phyloP scores from a whole-genome alignment of 768 basidiomycete species.

The Mycena chlorophos region DNA sequence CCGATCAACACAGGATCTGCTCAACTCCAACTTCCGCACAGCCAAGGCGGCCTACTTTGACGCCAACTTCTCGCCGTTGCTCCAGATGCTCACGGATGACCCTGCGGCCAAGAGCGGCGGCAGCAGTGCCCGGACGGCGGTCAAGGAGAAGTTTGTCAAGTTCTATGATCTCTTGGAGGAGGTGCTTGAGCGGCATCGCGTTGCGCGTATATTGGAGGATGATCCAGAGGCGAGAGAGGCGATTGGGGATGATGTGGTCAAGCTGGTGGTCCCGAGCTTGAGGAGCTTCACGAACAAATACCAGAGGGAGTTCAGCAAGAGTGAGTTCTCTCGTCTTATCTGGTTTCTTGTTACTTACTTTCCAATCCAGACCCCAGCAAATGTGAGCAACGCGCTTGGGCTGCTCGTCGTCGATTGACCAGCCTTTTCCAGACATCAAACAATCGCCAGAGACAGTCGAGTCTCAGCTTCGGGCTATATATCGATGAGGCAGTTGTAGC shows the following conservation, averaged over 20 bases:
- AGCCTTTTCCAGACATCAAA: slow-evolving; percentile 64
- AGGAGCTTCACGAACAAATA: slow-evolving; percentile 75
- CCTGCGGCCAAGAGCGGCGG: slow-evolving; percentile 45
- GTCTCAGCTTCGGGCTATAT: slow-evolving; percentile 63
- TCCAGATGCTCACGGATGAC: slow-evolving; percentile 66
- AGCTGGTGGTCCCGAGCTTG: slow-evolving; percentile 73
- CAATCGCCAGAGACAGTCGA: slow-evolving; percentile 75
- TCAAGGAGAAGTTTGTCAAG: slow-evolving; percentile 80
- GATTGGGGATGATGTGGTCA: slow-evolving; percentile 72
- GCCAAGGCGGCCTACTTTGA: slow-evolving; percentile 86
- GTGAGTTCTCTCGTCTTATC: slow-evolving; percentile 40
- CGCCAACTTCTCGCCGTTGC: slow-evolving; percentile 74
- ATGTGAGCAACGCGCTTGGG: slow-evolving; percentile 44
- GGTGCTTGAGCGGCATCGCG: slow-evolving; percentile 70
- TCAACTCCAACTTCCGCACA: slow-evolving; percentile 73
- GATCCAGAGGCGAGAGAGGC: slow-evolving; percentile 59
- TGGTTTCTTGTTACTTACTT: slow-evolving; percentile 2
- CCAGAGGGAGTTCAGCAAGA: slow-evolving; percentile 83
- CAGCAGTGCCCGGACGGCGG: slow-evolving; percentile 52
- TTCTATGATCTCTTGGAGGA: slow-evolving; percentile 85
- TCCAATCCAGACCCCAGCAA: slow-evolving; percentile 62
- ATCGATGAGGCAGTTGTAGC: slow-evolving; percentile 40
- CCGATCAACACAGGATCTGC: slow-evolving; percentile 56
- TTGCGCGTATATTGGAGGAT: slow-evolving; percentile 70
- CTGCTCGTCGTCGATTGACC: slow-evolving; percentile 13